Percentiles rank a stretch among this genome's conserved stretches.
Evolutionary conservation across 2,329 filamentous ascomycete genomes (phyloP).

Genomic region (Intubia oerlemansii): DNA sequence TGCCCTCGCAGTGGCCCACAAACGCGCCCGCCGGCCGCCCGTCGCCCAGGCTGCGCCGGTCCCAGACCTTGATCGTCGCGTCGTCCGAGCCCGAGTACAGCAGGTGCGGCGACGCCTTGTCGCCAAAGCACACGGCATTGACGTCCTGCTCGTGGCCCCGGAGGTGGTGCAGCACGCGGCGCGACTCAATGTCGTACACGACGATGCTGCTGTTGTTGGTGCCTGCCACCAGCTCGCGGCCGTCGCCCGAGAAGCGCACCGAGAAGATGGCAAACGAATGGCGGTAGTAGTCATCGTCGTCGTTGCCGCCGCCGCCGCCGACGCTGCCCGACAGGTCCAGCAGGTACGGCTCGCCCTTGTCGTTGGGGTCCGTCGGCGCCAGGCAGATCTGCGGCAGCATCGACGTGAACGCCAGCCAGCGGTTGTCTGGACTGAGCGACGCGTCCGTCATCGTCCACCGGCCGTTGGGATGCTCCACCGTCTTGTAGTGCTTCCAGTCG

Average conservation of each 20-base stretch:
- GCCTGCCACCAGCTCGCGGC: slow-evolving; percentile 74
- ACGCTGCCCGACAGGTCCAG: slow-evolving; percentile 44
- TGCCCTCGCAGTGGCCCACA: slow-evolving; percentile 41
- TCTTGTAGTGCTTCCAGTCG: slow-evolving; percentile 91
- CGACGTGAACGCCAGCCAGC: slow-evolving; percentile 76
- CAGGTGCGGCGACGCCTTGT: slow-evolving; percentile 73
- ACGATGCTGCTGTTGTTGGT: slow-evolving; percentile 62
- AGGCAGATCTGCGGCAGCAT: slow-evolving; percentile 70
- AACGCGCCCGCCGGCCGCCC: slow-evolving; percentile 47
- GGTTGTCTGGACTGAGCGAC: slow-evolving; percentile 76
- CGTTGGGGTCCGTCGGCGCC: slow-evolving; percentile 67
- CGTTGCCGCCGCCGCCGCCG: slow-evolving; percentile 11
- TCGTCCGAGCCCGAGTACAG: slow-evolving; percentile 94
- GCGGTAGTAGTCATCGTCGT: slow-evolving; percentile 8
- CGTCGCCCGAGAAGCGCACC: slow-evolving; percentile 79
- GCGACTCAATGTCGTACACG: slow-evolving; percentile 79
- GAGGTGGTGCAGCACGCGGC: slow-evolving; percentile 51
- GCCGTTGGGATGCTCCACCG: slow-evolving; percentile 63
- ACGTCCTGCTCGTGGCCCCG: slow-evolving; percentile 71
- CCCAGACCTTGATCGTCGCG: slow-evolving; percentile 88
- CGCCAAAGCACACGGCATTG: slow-evolving; percentile 91
- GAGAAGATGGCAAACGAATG: slow-evolving; percentile 56
- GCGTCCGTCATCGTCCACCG: slow-evolving; percentile 96
- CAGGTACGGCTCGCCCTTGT: slow-evolving; percentile 57
- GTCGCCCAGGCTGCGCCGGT: slow-evolving; percentile 78